Evolutionary conservation across 1,284 basidiomycete genomes (phyloP).

Genomic region (Ganoderma lingzhi): DNA sequence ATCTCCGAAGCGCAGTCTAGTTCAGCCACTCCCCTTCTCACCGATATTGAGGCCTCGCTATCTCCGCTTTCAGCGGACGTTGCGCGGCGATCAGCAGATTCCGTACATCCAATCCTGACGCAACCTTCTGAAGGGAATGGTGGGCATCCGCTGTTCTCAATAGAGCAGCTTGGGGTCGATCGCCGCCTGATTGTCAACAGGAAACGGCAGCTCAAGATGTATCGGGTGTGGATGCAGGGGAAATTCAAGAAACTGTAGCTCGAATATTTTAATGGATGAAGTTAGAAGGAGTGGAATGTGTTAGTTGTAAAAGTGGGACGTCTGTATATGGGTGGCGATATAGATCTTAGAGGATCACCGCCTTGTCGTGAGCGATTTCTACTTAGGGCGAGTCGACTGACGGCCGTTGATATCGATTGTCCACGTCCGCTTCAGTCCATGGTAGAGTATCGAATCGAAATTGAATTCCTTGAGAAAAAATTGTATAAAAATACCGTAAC

Average conservation of each 20-base stretch:
- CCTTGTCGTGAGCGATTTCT: no score
- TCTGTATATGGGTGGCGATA: no score
- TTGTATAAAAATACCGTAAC: neutral
- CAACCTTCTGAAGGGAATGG: conserved; percentile 26
- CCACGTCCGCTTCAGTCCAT: neutral
- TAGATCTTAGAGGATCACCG: no score
- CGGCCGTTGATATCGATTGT: no score
- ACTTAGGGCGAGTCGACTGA: no score
- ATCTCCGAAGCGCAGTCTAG: conserved; percentile 8
- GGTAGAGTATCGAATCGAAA: neutral
- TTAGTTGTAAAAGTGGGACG: no score
- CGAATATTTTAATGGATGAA: no score
- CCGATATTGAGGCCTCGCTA: conserved; percentile 19
- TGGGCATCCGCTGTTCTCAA: conserved; percentile 66
- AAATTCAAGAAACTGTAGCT: conserved; percentile 70
- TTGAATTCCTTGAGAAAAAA: neutral
- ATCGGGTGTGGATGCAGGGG: conserved; percentile 93
- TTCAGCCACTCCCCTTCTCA: conserved; percentile 12
- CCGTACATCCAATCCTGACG: conserved; percentile 31
- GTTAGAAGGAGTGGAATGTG: neutral
- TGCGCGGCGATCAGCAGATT: conserved; percentile 6
- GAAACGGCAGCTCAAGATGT: conserved; percentile 95
- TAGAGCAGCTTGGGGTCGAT: conserved; percentile 86
- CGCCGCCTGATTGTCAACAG: conserved; percentile 91
- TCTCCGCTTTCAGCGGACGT: conserved; percentile 8